Conservation (phyloP, 768 basidiomycete species). For the Royoungia palumana region DNA sequence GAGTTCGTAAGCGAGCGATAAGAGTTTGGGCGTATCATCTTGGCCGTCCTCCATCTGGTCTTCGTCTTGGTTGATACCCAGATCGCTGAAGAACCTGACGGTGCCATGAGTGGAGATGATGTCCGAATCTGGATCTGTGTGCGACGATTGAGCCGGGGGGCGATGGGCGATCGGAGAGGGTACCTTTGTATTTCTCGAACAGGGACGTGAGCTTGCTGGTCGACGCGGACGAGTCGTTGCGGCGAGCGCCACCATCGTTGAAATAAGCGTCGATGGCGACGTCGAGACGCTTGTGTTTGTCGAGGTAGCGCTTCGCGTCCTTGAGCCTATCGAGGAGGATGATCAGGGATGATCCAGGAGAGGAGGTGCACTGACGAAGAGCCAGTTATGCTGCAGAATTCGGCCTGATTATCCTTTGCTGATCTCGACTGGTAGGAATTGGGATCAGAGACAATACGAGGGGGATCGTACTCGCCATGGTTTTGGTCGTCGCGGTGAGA, state of each 20-base stretch:
- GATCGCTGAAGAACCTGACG: constrained; percentile 55
- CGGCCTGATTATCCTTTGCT: constrained; percentile 44
- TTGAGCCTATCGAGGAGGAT: constrained; percentile 28
- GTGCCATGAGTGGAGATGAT: constrained; percentile 79
- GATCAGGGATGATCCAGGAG: constrained; percentile 1
- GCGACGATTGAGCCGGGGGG: background rate
- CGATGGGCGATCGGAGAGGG: constrained; percentile 4
- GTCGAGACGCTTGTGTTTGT: constrained; percentile 68
- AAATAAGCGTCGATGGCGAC: constrained; percentile 73
- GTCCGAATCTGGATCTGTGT: constrained; percentile 41
- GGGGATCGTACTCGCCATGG: constrained; percentile 24
- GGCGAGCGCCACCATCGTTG: constrained; percentile 37
- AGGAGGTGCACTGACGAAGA: constrained; percentile 50
- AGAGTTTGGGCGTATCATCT: constrained; percentile 72
- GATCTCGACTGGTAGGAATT: constrained; percentile 25
- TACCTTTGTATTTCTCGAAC: constrained; percentile 72
- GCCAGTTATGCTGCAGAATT: constrained; percentile 68
- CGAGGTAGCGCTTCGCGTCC: constrained; percentile 67
- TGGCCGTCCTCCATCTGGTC: constrained; percentile 60
- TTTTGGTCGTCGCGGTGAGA: background rate
- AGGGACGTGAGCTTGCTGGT: constrained; percentile 52
- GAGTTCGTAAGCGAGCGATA: constrained; percentile 78
- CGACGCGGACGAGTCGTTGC: constrained; percentile 34
- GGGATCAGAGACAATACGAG: background rate
- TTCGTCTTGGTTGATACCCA: constrained; percentile 27